Conservation (phyloP, 2,329 filamentous ascomycete species). For the Emericellopsis cladophorae region DNA sequence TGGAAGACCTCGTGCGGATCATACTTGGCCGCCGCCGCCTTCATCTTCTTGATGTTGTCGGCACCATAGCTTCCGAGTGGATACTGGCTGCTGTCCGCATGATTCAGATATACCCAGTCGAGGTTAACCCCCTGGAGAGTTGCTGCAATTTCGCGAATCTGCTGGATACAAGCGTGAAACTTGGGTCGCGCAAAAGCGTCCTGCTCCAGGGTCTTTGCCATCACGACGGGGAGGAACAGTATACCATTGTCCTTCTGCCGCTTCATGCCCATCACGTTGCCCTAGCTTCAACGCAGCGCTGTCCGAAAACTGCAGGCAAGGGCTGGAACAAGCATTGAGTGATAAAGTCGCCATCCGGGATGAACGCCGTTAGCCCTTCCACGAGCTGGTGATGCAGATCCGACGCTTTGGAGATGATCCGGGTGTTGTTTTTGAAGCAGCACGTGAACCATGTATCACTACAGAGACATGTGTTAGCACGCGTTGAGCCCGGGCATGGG, state of each 20-base stretch:
- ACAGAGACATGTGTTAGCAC: background rate
- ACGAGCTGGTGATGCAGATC: conserved; percentile 5
- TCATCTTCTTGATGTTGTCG: conserved; percentile 16
- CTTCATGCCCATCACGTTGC: conserved; percentile 6
- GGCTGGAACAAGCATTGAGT: background rate
- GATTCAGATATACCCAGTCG: conserved; percentile 28
- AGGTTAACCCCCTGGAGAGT: conserved; percentile 22
- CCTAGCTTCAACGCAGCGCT: background rate
- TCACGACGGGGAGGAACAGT: background rate
- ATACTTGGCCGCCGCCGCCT: conserved; percentile 14
- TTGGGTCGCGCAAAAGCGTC: background rate
- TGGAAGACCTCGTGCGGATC: conserved; percentile 20
- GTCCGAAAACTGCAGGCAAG: background rate
- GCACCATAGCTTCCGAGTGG: conserved; percentile 21
- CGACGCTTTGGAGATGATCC: conserved; percentile 4
- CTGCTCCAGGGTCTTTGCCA: background rate
- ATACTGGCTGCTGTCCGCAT: conserved; percentile 22
- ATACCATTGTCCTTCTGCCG: background rate
- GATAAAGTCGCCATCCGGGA: background rate
- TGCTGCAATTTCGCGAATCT: too few relatives aligned
- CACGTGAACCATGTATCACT: conserved; percentile 3
- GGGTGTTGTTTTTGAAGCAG: conserved; percentile 7
- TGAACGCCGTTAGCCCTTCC: background rate
- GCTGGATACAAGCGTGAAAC: too few relatives aligned
- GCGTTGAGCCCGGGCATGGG: background rate